Evolutionary conservation across 345 rosid genomes (phyloP), one percentile per base, ranked within the genome.

Genomic region (Brassica cretica): DNA sequence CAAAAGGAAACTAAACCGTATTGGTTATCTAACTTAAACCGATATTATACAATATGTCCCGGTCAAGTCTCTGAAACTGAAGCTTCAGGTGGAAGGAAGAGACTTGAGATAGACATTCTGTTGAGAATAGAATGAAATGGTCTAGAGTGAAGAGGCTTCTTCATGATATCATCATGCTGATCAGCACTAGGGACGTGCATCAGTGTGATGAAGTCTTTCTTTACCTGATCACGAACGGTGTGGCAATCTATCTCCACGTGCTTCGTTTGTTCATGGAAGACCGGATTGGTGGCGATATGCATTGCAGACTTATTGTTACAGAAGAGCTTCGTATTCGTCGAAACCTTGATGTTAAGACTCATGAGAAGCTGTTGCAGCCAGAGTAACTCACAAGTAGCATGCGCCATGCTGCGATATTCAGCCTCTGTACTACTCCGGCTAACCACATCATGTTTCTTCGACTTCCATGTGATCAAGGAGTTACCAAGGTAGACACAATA

Each of bases 361-460:
- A 10, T 63, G 0, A 63, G 19, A 0, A 63, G 5, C 2, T 63
- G 41, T 0, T 29, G 19, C 0, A 63, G 2, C 41, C 41, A 30
- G 2, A 63, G 0, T 0, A 63, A 2, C 1, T 63, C 66, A 29
- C 21, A 29, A 14, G 59, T 67, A 1, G 59, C 21, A 3, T 6
- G 33, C 0, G 58, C 59, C 19, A 68, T 24, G 1, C 58, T 18
- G 0, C 7, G 2, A 24, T 67, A 67, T 0, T 67, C 71, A 2
- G 59, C 58, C 0, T 68, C 14, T 0, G 59, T 68, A 0, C 21
- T 68, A 0, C 62, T 68, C 0, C 74, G 0, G 2, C 74, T 70
- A 0, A 21, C 33, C 0, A 35, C 7, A 0, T 7, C 4, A 0
- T 70, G 33, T 0, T 70, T 70, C 51, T 70, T 70, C 0, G 19